Evolutionary conservation across 257 asterid genomes (phyloP).

Genomic region (Linderniella brevidens): DNA sequence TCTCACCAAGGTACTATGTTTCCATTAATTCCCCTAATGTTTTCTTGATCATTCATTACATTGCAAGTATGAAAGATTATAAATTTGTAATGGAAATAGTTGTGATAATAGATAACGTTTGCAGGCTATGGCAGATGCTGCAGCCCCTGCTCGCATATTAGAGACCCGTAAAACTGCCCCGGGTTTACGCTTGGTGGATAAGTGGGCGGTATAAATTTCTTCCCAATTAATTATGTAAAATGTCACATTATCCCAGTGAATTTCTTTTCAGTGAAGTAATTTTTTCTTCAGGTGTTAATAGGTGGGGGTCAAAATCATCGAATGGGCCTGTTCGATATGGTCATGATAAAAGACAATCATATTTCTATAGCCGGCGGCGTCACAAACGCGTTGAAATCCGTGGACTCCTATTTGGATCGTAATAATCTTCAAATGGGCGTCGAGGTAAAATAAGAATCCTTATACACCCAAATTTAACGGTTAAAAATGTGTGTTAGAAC

Average conservation of each 20-base stretch:
- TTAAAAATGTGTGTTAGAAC: not conserved
- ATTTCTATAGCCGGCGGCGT: constrained; percentile 84
- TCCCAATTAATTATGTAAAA: constrained; percentile 11
- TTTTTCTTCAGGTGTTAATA: constrained; percentile 44
- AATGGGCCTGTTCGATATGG: constrained; percentile 96
- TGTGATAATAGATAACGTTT: constrained; percentile 1
- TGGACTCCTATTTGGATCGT: constrained; percentile 52
- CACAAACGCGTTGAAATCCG: constrained; percentile 59
- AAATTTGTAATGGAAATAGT: not conserved
- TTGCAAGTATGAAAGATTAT: not conserved
- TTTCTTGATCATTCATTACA: not conserved
- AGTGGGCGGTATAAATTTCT: constrained; percentile 91
- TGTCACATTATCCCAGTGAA: not conserved
- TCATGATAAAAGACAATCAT: constrained; percentile 96
- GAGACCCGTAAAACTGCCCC: constrained; percentile 99
- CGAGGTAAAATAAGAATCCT: constrained; percentile 40
- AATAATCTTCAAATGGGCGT: constrained; percentile 77
- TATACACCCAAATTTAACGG: not conserved
- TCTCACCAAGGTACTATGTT: constrained; percentile 55
- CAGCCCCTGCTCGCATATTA: constrained; percentile 63
- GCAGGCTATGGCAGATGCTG: constrained; percentile 98
- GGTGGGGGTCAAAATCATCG: constrained; percentile 97
- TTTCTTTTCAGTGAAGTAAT: constrained; percentile 6
- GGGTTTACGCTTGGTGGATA: constrained; percentile 88
- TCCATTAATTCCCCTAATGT: not conserved